These are phyloP conservation scores for Cystobasidiaceae sp. DNA, from an alignment of 1,284 basidiomycete genomes.

Conservation along the genomic window DNA sequence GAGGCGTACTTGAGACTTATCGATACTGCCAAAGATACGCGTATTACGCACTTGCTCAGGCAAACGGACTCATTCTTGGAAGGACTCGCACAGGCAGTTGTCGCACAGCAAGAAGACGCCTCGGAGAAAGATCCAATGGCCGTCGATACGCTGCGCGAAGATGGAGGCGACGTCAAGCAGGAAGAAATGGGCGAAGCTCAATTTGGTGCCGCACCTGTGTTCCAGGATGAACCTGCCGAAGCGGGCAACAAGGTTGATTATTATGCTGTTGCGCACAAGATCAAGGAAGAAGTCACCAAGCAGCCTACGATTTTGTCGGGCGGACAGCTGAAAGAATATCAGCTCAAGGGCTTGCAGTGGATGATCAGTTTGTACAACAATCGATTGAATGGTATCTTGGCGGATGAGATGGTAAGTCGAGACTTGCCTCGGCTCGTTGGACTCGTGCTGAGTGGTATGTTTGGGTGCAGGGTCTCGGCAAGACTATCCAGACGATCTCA, in stretches of 20 bases:
- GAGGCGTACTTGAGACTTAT: constrained; percentile 99
- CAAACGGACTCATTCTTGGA: constrained; percentile 96
- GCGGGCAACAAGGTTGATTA: constrained; percentile 85
- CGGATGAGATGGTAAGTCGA: constrained; percentile 51
- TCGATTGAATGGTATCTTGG: constrained; percentile 88
- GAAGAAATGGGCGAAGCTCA: constrained; percentile 40
- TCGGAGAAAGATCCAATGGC: constrained; percentile 48
- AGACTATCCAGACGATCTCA: constrained; percentile 76
- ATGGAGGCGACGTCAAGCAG: not conserved
- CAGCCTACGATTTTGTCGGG: constrained; percentile 80
- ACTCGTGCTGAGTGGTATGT: constrained; percentile 13
- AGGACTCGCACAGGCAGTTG: constrained; percentile 87
- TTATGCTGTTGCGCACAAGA: constrained; percentile 90
- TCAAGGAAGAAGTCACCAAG: constrained; percentile 77
- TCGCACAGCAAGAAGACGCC: constrained; percentile 84
- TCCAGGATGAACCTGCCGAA: constrained; percentile 58
- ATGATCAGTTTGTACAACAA: constrained; percentile 89
- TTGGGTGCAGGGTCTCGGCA: constrained; percentile 48
- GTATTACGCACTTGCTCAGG: constrained; percentile 90
- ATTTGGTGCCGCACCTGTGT: constrained; percentile 44
- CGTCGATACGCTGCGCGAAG: constrained; percentile 43
- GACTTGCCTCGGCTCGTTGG: not conserved
- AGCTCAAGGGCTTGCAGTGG: constrained; percentile 93
- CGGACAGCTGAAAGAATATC: constrained; percentile 66
- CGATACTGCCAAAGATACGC: constrained; percentile 97